Base-by-base conservation (phyloP, 2,329 filamentous ascomycete species). In the Botryotinia globosa region DNA sequence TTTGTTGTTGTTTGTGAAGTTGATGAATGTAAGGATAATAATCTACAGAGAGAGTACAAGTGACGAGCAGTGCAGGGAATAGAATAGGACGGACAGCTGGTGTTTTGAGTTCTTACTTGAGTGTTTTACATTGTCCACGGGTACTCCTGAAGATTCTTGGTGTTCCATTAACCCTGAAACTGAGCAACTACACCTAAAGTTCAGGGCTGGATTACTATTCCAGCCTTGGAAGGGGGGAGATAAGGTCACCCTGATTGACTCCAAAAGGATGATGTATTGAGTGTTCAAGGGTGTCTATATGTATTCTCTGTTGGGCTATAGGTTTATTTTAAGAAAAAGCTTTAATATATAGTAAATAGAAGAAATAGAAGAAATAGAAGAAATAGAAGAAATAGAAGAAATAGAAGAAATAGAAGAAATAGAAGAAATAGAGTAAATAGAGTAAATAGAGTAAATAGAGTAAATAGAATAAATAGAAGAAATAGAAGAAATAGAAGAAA, bases 41-140 rank as follows among this genome's bases (percentile, higher is more conserved):
- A 42, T 58, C 44, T 45, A 22, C 44, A 45, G 44, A 45, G 20
- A 45, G 20, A 45, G 44, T 42, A 42, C 39, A 42, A 42, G 39
- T 42, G 34, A 7, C 6, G 4, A 39, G 9, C 10, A 14, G 39
- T 45, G 22, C 18, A 7, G 44, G 44, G 9, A 7, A 51, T 45
- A 59, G 20, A 44, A 44, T 34, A 32, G 67, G 54, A 69, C 67
- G 67, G 54, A 69, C 67, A 69, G 67, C 51, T 61, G 67, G 48
- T 69, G 39, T 44, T 64, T 64, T 16, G 61, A 1, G 37, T n/a
- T 54, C 25, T n/a, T 54, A 25, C 48, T 54, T n/a, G 25, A 54
- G 25, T n/a, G 48, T 54, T n/a, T 51, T 34, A 34, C 34, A 34
- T 34, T 34, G 34, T 34, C n/a, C n/a, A n/a, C n/a, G n/a, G n/a